Percentiles rank a stretch among this genome's conserved stretches.
Evolutionary conservation across 352 stramenopile genomes (phyloP).

Genomic region (Phytophthora cryptogea): DNA sequence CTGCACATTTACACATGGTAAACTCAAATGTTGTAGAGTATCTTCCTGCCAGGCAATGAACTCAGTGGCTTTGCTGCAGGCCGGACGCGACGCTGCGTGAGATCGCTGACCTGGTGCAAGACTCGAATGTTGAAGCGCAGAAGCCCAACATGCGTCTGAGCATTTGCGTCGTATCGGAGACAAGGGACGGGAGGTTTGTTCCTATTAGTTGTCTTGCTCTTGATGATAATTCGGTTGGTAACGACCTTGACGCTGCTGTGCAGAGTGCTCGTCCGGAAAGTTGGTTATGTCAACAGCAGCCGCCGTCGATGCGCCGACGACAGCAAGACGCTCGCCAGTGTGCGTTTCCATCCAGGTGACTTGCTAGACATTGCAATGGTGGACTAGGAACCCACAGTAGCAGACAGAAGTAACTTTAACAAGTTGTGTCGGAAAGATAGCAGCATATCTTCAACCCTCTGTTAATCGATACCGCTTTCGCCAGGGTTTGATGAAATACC

Average conservation of each 20-base stretch:
- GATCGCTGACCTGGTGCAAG: conserved; percentile 71
- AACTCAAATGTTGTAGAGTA: neutral
- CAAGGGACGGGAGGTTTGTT: conserved; percentile 51
- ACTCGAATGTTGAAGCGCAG: conserved; percentile 58
- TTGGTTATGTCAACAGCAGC: conserved; percentile 62
- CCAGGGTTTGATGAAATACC: conserved; percentile 12
- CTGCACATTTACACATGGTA: conserved; percentile 81
- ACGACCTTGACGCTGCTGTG: conserved; percentile 5
- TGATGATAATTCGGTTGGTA: conserved; percentile 5
- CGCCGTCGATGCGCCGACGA: conserved; percentile 56
- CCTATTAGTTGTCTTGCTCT: neutral
- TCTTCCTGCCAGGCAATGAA: neutral
- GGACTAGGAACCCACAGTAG: conserved; percentile 22
- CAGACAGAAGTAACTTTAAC: neutral
- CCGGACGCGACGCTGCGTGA: conserved; percentile 73
- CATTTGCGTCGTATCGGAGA: conserved; percentile 64
- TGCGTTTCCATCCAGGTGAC: conserved; percentile 70
- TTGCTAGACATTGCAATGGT: conserved; percentile 67
- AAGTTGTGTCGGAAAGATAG: conserved; percentile 28
- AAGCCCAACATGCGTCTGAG: conserved; percentile 61
- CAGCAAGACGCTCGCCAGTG: conserved; percentile 63
- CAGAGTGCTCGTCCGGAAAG: conserved; percentile 64
- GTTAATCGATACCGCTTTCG: conserved; percentile 21
- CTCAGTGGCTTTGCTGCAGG: conserved; percentile 28
- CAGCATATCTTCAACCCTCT: conserved; percentile 5